Evolutionary conservation across 352 stramenopile genomes (phyloP).

Genomic region (Thalassiosira pacifica): DNA sequence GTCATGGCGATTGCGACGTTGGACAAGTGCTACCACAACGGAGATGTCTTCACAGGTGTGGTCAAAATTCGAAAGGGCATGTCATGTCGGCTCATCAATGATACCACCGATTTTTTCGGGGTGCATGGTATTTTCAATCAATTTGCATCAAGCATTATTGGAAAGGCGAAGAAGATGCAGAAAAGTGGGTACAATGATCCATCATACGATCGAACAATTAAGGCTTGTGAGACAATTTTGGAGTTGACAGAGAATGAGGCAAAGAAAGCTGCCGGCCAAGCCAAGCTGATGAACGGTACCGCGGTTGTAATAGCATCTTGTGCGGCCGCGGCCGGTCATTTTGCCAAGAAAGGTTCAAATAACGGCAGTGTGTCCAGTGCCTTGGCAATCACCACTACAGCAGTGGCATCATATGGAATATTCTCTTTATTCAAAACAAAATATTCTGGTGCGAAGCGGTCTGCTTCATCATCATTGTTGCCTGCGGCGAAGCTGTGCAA

Average conservation of each 20-base stretch:
- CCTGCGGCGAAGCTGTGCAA: background rate
- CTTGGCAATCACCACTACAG: too few species aligned
- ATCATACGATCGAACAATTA: slow-evolving; percentile 76
- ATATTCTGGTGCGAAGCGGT: too few species aligned
- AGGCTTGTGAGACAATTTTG: too few species aligned
- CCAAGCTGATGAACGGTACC: too few species aligned
- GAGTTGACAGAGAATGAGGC: too few species aligned
- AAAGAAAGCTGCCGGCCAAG: too few species aligned
- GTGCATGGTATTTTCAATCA: slow-evolving; percentile 80
- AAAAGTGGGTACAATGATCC: slow-evolving; percentile 71
- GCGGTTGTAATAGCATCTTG: too few species aligned
- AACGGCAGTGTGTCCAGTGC: too few species aligned
- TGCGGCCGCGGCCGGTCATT: too few species aligned
- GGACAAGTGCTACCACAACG: slow-evolving; percentile 90
- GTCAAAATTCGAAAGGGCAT: slow-evolving; percentile 94
- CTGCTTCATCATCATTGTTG: background rate
- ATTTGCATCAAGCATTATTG: slow-evolving; percentile 72
- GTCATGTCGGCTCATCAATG: slow-evolving; percentile 83
- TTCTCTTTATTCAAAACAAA: slow-evolving; percentile 13
- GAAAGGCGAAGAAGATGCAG: slow-evolving; percentile 56
- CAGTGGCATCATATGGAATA: too few species aligned
- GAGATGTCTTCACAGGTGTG: slow-evolving; percentile 92
- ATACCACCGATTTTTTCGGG: slow-evolving; percentile 75
- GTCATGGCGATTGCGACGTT: slow-evolving; percentile 94
- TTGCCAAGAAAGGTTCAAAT: too few species aligned